Percentiles rank a stretch among this genome's conserved stretches.
These are phyloP conservation scores for Claviceps digitariae DNA, from an alignment of 2,329 filamentous ascomycete genomes.

Conservation along the genomic window DNA sequence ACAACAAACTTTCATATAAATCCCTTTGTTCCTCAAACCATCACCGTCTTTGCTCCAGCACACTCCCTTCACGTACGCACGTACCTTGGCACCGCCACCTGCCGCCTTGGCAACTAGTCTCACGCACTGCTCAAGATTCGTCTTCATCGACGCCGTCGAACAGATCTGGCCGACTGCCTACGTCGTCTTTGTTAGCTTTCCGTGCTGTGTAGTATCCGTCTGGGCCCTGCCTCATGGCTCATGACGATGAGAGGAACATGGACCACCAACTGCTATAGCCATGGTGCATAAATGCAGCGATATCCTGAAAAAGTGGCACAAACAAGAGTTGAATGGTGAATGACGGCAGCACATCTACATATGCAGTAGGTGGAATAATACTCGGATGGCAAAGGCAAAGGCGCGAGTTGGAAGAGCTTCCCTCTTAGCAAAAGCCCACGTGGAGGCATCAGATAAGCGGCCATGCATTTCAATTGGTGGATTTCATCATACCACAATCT, in stretches of 20 bases:
- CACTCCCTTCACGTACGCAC: constrained; percentile 2
- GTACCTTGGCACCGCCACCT: constrained; percentile 62
- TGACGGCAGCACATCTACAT: too few relatives aligned
- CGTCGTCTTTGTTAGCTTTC: not conserved
- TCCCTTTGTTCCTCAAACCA: too few relatives aligned
- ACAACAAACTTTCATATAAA: too few relatives aligned
- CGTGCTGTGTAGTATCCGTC: not conserved
- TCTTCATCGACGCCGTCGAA: constrained; percentile 62
- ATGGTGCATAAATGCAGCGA: not conserved
- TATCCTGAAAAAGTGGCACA: not conserved
- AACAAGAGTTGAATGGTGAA: not conserved
- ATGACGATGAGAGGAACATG: too few relatives aligned
- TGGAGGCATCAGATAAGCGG: not conserved
- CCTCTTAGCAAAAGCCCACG: not conserved
- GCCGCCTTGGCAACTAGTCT: constrained; percentile 59
- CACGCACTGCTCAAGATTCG: constrained; percentile 71
- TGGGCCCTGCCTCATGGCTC: too few relatives aligned
- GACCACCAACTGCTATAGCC: not conserved
- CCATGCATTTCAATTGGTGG: not conserved
- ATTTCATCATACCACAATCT: not conserved
- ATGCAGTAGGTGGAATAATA: too few relatives aligned
- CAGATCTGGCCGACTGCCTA: constrained; percentile 79
- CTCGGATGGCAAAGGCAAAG: too few relatives aligned
- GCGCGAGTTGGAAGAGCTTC: not conserved
- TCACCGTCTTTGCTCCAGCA: not conserved